phyloP scores from a whole-genome alignment of 805 yeast genomes.

The Lachancea lanzarotensis region DNA sequence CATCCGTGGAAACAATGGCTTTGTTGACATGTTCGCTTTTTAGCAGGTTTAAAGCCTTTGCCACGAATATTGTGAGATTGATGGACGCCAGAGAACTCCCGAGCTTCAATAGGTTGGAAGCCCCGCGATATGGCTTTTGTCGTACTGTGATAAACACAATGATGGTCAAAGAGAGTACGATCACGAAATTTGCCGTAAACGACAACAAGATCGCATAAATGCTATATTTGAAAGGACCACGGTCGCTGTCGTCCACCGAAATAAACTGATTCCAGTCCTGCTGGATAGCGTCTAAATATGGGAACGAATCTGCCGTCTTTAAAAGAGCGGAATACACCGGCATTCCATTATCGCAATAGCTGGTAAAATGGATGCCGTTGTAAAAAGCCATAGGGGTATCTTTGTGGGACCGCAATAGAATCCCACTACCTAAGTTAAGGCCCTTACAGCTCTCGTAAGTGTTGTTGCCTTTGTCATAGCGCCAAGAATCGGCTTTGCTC shows the following conservation, averaged over 20 bases:
- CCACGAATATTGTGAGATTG: slow-evolving; percentile 46
- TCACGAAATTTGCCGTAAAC: slow-evolving; percentile 56
- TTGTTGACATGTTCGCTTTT: slow-evolving; percentile 39
- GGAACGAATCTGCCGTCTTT: slow-evolving; percentile 33
- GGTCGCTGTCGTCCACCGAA: slow-evolving; percentile 21
- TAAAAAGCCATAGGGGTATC: slow-evolving; percentile 13
- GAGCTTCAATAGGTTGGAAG: slow-evolving; percentile 23
- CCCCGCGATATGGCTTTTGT: slow-evolving; percentile 47
- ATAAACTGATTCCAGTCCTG: slow-evolving; percentile 46
- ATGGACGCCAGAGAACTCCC: slow-evolving; percentile 50
- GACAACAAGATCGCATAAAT: slow-evolving; percentile 59
- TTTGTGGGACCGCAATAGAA: slow-evolving; percentile 21
- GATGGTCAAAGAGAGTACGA: slow-evolving; percentile 56
- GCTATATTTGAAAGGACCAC: slow-evolving; percentile 47
- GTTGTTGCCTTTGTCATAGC: slow-evolving; percentile 2
- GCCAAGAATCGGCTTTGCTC: slow-evolving; percentile 6
- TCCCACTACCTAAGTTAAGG: slow-evolving; percentile 30
- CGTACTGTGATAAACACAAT: slow-evolving; percentile 60
- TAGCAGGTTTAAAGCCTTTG: slow-evolving; percentile 41
- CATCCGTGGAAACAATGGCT: slow-evolving; percentile 28
- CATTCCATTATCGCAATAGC: slow-evolving; percentile 30
- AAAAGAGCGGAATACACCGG: slow-evolving; percentile 35
- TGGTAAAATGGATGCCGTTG: slow-evolving; percentile 22
- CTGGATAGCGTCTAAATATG: slow-evolving; percentile 33
- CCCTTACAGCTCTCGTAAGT: slow-evolving; percentile 31